Conservation (phyloP, 495 filamentous ascomycete genomes). For the Corynascus novoguineensis region DNA sequence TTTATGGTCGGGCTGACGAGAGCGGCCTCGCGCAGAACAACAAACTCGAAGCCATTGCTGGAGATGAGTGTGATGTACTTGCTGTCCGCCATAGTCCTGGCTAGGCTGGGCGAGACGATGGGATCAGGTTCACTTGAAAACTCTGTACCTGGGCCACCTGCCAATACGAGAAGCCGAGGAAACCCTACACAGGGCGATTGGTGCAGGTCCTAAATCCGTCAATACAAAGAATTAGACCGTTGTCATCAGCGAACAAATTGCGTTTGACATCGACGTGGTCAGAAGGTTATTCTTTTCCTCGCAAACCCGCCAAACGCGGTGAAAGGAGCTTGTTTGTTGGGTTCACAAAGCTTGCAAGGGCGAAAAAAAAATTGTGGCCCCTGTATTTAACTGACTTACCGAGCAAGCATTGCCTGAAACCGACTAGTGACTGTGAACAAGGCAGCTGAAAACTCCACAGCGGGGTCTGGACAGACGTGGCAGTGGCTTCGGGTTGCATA, state of each 20-base stretch:
- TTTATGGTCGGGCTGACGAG: conserved; percentile 70
- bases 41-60: conserved; percentile 80
- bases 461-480: conserved; percentile 1
- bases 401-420: conserved; percentile 12
- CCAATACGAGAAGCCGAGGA: background rate
- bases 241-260: background rate
- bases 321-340: conserved; percentile 9
- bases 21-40: conserved; percentile 71
- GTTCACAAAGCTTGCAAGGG: background rate
- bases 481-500: background rate
- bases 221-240: too few species aligned
- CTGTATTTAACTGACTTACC: conserved; percentile 1
- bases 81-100: conserved; percentile 24
- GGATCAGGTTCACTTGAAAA: conserved; percentile 6
- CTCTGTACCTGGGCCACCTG: background rate
- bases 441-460: conserved; percentile 23
- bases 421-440: conserved; percentile 13
- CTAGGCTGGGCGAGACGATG: background rate
- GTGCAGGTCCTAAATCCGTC: too few species aligned
- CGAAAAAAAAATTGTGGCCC: background rate
- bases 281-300: background rate
- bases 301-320: conserved; percentile 6
- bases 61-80: conserved; percentile 86
- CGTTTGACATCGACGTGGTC: background rate
- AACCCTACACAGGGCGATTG: background rate